Evolutionary conservation across 2,329 filamentous ascomycete species (phyloP), one percentile per base, ranked within the genome.

Genomic region (Bipolaris victoriae): DNA sequence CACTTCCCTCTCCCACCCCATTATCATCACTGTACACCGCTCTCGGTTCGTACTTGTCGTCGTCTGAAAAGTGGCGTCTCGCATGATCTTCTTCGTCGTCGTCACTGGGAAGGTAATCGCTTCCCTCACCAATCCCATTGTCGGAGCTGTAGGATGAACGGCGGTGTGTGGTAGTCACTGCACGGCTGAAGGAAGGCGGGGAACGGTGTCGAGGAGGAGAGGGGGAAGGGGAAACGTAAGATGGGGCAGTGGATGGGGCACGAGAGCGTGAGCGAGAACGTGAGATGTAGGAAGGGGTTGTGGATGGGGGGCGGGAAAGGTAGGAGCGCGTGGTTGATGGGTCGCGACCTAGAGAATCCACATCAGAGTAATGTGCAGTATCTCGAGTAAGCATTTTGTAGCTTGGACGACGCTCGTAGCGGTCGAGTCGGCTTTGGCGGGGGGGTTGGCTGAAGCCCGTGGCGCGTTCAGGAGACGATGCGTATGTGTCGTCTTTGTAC

Each of bases 321-420:
- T 49, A 45, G 4, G 51, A 53, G 44, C 47, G 47, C 10, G 36
- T 40, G 1, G 54, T 48, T 6, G 39, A 31, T 1, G 49, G 43
- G 36, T 13, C 24, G 33, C 56, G 57, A 46, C 26, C 49, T 11
- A 49, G 49, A n/a, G 54, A 60, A 10, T 39, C 51, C 31, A 43
- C 35, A 2, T 60, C 57, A 2, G 57, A 60, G 20, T 39, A 15
- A 10, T 35, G 33, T 33, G n/a, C 3, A 18, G 24, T 15, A 5
- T 13, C n/a, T 5, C n/a, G 26, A 31, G 29, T 31, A 13, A 31
- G 29, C 3, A 13, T 11, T 13, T 31, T 31, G 33, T 24, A 49
- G 22, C 33, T 50, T 20, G 46, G 4, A 7, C 33, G 31, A 7
- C 33, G 13, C 22, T 37, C 52, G 13, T 29, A 33, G 7, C 1